Evolutionary conservation across 2,329 filamentous ascomycete genomes (phyloP), one percentile per base, ranked within the genome.

Genomic region (Ascochyta koolunga): DNA sequence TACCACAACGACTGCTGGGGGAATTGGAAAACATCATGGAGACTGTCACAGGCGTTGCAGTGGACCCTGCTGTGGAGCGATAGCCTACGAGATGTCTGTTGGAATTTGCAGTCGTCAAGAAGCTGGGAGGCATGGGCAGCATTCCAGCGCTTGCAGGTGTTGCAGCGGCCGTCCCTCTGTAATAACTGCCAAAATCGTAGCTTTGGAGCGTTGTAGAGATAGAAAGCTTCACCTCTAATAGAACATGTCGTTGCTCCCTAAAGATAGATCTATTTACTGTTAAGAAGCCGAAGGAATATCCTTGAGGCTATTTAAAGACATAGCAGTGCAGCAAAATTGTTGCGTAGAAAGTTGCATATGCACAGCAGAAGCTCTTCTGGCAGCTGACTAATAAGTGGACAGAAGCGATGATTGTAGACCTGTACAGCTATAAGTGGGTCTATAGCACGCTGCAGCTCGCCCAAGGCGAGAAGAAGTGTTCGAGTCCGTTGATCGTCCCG

Each of bases 361-460:
- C 57, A 46, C 31, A 64, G 45, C 19, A 64, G 47, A 29, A 64
- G 40, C 43, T 64, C 59, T 7, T 62, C 57, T 21, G 57, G 61
- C 27, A 62, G 58, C 29, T 44, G 50, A 43, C 50, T 50, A 13
- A 54, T 56, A 40, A 60, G 50, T n/a, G 55, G 57, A 58, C 59
- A 61, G 41, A 55, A 58, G 53, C 55, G 52, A 58, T 47, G 54
- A 32, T 64, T 64, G 50, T 62, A 64, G 42, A 59, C 50, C 18
- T 60, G 50, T 49, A 50, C 43, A 43, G 59, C 54, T 42, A 64
- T 54, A 18, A 59, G 52, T 15, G 55, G 59, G 51, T 62, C 57
- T 48, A 62, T 59, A 36, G 37, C 56, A 44, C 50, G 53, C 39
- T 64, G 50, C 38, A 56, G 44, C 38, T 55, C 50, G 38, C 47